These are phyloP conservation scores for Citrus medica DNA, from an alignment of 345 rosid genomes.

Conservation along the genomic window DNA sequence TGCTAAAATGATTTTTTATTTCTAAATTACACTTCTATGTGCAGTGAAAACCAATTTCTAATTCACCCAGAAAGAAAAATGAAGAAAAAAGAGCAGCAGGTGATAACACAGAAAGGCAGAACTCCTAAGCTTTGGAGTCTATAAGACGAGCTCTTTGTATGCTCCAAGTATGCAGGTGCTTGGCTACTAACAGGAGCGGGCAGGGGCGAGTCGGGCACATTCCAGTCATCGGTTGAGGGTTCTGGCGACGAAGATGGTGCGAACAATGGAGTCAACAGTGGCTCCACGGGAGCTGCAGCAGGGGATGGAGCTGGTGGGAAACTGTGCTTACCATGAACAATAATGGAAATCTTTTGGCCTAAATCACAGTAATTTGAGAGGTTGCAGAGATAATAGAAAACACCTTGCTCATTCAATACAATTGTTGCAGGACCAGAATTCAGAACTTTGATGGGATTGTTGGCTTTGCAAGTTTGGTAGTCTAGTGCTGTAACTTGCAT, in stretches of 20 bases:
- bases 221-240: not conserved
- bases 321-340: slow-evolving; percentile 4
- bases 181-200: not conserved
- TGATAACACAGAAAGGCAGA: not conserved
- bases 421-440: slow-evolving; percentile 27
- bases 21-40: not conserved
- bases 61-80: not conserved
- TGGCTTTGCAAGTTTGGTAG: slow-evolving; percentile 27
- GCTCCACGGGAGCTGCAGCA: not conserved
- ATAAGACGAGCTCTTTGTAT: not conserved
- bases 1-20: no score
- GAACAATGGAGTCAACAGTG: not conserved
- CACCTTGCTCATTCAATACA: slow-evolving; percentile 17
- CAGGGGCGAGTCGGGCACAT: not conserved
- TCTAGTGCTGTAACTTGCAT: slow-evolving; percentile 37
- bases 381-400: slow-evolving; percentile 42
- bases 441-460: slow-evolving; percentile 24
- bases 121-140: not conserved
- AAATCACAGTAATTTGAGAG: slow-evolving; percentile 39
- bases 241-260: not conserved
- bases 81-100: not conserved
- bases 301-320: slow-evolving; percentile 5
- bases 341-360: slow-evolving; percentile 34
- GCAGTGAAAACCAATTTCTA: not conserved
- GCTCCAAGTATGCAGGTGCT: not conserved